Conservation (phyloP, 2,329 filamentous ascomycete genomes). For the Aspergillus aculeatinus region DNA sequence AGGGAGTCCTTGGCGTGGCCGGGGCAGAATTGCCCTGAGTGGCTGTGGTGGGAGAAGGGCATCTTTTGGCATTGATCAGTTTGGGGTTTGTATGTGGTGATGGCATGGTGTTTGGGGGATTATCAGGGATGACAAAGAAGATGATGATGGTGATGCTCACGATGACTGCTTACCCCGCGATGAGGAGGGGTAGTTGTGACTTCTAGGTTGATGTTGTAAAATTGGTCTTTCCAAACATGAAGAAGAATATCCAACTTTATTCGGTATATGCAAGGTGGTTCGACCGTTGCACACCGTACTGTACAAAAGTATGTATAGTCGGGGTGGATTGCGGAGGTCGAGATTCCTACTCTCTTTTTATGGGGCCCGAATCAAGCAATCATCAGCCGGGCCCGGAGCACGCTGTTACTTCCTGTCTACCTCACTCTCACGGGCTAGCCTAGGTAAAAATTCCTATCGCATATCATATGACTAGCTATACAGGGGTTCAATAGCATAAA, state of each 20-base stretch:
- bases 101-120: not conserved
- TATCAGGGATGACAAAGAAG: too few relatives aligned
- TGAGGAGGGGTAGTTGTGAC: not conserved
- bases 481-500: not conserved
- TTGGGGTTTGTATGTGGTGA: not conserved
- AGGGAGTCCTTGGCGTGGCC: constrained; percentile 82
- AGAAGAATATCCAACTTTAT: not conserved
- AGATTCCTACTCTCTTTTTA: not conserved
- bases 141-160: not conserved
- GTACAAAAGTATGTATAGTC: not conserved
- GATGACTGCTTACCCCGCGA: not conserved
- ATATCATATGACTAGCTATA: not conserved
- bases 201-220: not conserved
- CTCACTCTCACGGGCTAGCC: not conserved
- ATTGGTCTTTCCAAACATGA: not conserved
- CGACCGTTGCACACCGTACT: not conserved
- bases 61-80: constrained; percentile 49
- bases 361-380: not conserved
- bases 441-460: not conserved
- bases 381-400: not conserved
- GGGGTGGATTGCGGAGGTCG: not conserved
- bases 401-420: not conserved
- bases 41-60: constrained; percentile 97
- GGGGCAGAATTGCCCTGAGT: constrained; percentile 95
- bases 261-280: not conserved